Percentiles rank a stretch among this genome's conserved stretches.
Conservation (phyloP, 2,329 filamentous ascomycete species). For the Akanthomyces lecanii region DNA sequence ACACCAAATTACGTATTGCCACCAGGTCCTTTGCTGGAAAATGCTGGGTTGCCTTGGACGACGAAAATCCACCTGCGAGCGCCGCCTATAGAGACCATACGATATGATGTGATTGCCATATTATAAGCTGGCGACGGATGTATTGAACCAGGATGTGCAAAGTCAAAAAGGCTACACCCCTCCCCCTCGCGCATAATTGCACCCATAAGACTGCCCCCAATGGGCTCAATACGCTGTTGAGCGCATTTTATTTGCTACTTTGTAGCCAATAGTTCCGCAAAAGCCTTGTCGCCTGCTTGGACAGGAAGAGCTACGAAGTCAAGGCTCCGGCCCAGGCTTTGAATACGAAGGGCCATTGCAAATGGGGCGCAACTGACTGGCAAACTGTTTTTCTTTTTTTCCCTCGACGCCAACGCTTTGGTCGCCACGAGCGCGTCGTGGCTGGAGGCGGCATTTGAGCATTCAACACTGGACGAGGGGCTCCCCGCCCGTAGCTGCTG, state of each 20-base stretch:
- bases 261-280: not conserved
- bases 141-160: conserved; percentile 8
- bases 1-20: not conserved
- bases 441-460: not conserved
- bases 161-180: not conserved
- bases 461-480: conserved; percentile 9
- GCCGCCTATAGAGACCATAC: not conserved
- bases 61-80: not conserved
- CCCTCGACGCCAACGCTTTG: not conserved
- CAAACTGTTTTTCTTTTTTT: not conserved
- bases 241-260: not conserved
- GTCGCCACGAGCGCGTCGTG: not conserved
- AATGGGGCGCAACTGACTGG: not conserved
- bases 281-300: not conserved
- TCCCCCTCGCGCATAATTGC: not conserved
- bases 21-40: not conserved
- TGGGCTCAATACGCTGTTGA: not conserved
- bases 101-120: not conserved
- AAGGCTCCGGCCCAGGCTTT: not conserved
- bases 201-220: not conserved
- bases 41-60: not conserved
- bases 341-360: not conserved
- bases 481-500: not conserved
- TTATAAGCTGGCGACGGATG: not conserved
- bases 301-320: not conserved